phyloP scores from a whole-genome alignment of 108 stramenopile species.

The Parietichytrium sp. region DNA sequence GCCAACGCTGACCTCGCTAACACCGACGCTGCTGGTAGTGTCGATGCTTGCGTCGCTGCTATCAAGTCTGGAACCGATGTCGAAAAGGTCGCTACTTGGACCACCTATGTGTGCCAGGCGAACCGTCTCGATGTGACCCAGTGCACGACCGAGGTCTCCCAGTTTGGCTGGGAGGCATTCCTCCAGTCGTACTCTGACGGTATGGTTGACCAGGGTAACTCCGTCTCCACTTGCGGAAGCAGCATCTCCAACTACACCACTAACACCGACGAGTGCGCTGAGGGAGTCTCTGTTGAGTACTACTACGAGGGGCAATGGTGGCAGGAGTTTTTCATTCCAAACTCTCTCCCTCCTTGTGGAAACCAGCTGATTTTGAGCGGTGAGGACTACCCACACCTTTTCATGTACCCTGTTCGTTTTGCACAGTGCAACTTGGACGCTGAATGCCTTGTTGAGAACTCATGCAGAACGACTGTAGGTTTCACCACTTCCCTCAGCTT shows the following conservation, averaged over 20 bases:
- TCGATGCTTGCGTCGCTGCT: not conserved
- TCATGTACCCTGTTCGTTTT: constrained; percentile 20
- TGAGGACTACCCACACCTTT: not conserved
- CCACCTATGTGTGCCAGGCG: not conserved
- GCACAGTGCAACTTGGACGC: constrained; percentile 10
- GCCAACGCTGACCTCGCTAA: not conserved
- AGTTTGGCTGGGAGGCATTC: constrained; percentile 35
- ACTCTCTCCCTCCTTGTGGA: not conserved
- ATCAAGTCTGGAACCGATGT: not conserved
- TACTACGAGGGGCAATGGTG: not conserved
- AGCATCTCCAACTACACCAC: not conserved
- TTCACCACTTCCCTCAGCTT: not conserved
- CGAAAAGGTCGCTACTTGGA: not conserved
- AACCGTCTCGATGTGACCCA: not conserved
- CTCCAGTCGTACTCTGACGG: constrained; percentile 20
- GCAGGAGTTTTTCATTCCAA: constrained; percentile 25
- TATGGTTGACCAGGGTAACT: not conserved
- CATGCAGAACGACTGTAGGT: not conserved
- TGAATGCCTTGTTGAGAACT: not conserved
- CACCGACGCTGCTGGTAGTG: not conserved
- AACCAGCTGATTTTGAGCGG: not conserved
- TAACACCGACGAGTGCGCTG: not conserved
- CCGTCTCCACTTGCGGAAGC: not conserved
- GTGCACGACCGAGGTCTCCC: constrained; percentile 27
- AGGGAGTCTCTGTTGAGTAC: constrained; percentile 32